Evolutionary conservation across 2,329 filamentous ascomycete genomes (phyloP).

Genomic region (Neonectria sp.): DNA sequence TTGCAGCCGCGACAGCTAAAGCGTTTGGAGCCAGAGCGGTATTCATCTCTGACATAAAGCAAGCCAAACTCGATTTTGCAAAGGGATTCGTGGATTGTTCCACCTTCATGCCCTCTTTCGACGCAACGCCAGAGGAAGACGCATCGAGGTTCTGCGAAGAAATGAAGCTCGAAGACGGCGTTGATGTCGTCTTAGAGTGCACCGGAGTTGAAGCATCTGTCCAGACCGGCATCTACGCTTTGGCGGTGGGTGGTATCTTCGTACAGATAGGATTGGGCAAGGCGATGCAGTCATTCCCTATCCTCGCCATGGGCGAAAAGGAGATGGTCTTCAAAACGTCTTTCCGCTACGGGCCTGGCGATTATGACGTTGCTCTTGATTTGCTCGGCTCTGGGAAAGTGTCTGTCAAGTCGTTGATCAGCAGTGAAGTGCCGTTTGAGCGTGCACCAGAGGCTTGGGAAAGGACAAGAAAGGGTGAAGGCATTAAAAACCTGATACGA

Average conservation of each 20-base stretch:
- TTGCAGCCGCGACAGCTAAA: slow-evolving; percentile 87
- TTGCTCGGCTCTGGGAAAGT: slow-evolving; percentile 81
- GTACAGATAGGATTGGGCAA: slow-evolving; percentile 40
- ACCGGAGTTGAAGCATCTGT: slow-evolving; percentile 38
- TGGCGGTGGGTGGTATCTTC: slow-evolving; percentile 31
- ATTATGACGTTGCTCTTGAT: slow-evolving; percentile 87
- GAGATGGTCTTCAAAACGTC: slow-evolving; percentile 88
- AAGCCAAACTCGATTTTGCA: slow-evolving; percentile 39
- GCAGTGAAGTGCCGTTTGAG: slow-evolving; percentile 83
- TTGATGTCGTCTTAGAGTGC: slow-evolving; percentile 59
- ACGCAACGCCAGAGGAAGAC: slow-evolving; percentile 26
- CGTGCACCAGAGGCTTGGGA: slow-evolving; percentile 76
- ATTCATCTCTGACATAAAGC: slow-evolving; percentile 39
- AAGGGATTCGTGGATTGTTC: slow-evolving; percentile 26
- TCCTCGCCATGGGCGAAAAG: slow-evolving; percentile 89
- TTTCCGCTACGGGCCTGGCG: slow-evolving; percentile 90
- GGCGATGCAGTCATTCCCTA: slow-evolving; percentile 53
- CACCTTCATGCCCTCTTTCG: background rate
- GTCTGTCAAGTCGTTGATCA: slow-evolving; percentile 85
- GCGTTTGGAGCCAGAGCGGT: slow-evolving; percentile 81
- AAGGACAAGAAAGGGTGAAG: slow-evolving; percentile 87
- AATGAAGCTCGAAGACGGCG: slow-evolving; percentile 76
- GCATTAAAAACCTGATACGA: slow-evolving; percentile 76
- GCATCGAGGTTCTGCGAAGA: slow-evolving; percentile 25
- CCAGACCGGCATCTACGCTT: slow-evolving; percentile 28